Evolutionary conservation across 2,329 filamentous ascomycete species (phyloP).

Genomic region (Metarhizium humberi): DNA sequence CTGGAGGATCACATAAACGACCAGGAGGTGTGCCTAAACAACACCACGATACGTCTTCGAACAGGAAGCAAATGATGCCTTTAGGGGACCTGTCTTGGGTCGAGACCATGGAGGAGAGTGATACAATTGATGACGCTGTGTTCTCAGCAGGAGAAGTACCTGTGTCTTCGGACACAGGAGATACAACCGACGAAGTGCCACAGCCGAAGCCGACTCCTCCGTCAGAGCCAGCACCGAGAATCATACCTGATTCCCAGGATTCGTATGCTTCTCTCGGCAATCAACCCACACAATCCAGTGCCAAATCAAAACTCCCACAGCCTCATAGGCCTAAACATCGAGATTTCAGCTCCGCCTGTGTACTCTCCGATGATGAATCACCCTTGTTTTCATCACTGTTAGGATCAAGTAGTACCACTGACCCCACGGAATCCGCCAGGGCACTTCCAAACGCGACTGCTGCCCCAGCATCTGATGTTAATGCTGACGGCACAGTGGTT

Average conservation of each 20-base stretch:
- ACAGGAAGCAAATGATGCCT: neutral
- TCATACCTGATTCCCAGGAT: conserved; percentile 22
- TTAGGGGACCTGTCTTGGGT: neutral
- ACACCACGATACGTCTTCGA: neutral
- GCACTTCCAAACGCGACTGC: neutral
- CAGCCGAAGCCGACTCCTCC: conserved; percentile 1
- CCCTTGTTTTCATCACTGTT: conserved; percentile 15
- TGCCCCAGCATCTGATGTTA: neutral
- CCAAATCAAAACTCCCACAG: neutral
- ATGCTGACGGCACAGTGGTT: neutral
- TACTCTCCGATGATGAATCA: conserved; percentile 27
- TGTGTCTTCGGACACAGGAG: conserved; percentile 1
- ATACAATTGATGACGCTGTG: conserved; percentile 3
- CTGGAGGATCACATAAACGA: neutral
- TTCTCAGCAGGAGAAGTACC: conserved; percentile 5
- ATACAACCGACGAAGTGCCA: conserved; percentile 4
- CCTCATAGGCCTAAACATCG: neutral
- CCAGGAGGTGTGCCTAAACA: neutral
- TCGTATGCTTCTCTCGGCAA: conserved; percentile 7
- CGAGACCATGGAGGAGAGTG: conserved; percentile 3
- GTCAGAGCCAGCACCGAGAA: neutral
- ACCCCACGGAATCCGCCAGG: neutral
- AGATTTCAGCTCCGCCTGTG: conserved; percentile 9
- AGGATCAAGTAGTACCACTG: neutral
- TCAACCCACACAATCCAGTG: neutral